Conservation (phyloP, 2,329 filamentous ascomycete genomes). For the Aureobasidium sp. region DNA sequence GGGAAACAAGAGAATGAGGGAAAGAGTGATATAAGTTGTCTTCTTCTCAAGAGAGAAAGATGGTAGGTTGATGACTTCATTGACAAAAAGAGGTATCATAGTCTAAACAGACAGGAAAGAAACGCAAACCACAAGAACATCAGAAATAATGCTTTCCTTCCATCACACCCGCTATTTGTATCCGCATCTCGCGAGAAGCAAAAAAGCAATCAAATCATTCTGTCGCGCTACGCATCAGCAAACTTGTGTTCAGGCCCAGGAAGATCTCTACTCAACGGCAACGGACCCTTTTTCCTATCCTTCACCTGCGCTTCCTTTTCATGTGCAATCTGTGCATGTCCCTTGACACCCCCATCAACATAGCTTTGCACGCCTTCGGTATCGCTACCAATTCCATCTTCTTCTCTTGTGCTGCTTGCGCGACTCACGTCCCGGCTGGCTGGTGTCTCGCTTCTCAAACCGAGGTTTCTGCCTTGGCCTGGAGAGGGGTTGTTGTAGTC, state of each 20-base stretch:
- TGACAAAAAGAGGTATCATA: not conserved
- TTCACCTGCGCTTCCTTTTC: not conserved
- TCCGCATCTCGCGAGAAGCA: not conserved
- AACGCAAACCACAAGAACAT: not conserved
- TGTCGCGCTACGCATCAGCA: constrained; percentile 1
- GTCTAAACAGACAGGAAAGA: not conserved
- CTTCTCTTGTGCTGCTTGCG: constrained; percentile 45
- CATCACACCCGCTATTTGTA: not conserved
- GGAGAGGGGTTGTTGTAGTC: constrained; percentile 21
- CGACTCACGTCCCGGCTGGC: constrained; percentile 62
- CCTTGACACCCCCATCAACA: not conserved
- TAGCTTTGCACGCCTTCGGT: constrained; percentile 11
- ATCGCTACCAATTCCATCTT: constrained; percentile 8
- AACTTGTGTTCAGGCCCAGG: constrained; percentile 2
- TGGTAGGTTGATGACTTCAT: not conserved
- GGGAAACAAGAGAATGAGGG: not conserved
- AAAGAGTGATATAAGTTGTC: not conserved
- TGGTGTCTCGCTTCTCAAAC: constrained; percentile 58
- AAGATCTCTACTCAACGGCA: constrained; percentile 5
- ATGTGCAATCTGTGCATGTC: not conserved
- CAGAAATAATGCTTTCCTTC: not conserved
- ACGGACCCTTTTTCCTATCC: constrained; percentile 4
- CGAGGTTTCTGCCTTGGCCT: constrained; percentile 53
- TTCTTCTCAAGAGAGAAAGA: not conserved
- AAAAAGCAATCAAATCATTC: not conserved